phyloP scores from a whole-genome alignment of 2,329 filamentous ascomycete species.

The Nannizziopsis barbatae region DNA sequence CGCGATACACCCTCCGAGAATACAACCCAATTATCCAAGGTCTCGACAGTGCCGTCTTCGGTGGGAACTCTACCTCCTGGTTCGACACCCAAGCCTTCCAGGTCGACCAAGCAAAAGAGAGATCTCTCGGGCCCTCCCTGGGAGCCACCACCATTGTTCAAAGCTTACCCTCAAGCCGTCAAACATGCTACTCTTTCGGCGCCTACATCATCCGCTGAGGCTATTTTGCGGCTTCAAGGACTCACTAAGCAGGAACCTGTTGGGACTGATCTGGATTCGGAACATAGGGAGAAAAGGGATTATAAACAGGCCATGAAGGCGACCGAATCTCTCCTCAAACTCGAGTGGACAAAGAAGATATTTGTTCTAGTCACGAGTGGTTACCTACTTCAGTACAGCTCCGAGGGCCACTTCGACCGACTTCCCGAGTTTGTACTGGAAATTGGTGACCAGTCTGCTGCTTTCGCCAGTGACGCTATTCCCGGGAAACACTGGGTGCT shows the following conservation, averaged over 20 bases:
- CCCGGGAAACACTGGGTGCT: constrained; percentile 41
- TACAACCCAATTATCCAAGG: constrained; percentile 2
- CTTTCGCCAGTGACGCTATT: constrained; percentile 41
- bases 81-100: constrained; percentile 18
- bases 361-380: constrained; percentile 37
- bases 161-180: constrained; percentile 74
- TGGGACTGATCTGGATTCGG: constrained; percentile 7
- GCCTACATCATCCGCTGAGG: constrained; percentile 56
- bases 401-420: constrained; percentile 35
- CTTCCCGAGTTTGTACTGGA: constrained; percentile 39
- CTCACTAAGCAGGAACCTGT: constrained; percentile 15
- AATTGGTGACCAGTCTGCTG: constrained; percentile 36
- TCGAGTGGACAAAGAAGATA: constrained; percentile 36
- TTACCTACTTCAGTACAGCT: constrained; percentile 38
- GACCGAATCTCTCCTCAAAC: constrained; percentile 30
- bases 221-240: constrained; percentile 47
- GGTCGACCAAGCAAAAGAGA: constrained; percentile 20
- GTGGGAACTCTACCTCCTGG: constrained; percentile 15
- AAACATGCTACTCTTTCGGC: constrained; percentile 61
- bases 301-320: constrained; percentile 20
- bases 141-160: constrained; percentile 67
- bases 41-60: constrained; percentile 15
- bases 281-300: constrained; percentile 14
- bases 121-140: constrained; percentile 34
- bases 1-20: background rate